A percentile compares a stretch with the other conserved stretches of the same genome.
Conservation (phyloP, 73 alveolate genomes). For the Uronychia setigera region DNA sequence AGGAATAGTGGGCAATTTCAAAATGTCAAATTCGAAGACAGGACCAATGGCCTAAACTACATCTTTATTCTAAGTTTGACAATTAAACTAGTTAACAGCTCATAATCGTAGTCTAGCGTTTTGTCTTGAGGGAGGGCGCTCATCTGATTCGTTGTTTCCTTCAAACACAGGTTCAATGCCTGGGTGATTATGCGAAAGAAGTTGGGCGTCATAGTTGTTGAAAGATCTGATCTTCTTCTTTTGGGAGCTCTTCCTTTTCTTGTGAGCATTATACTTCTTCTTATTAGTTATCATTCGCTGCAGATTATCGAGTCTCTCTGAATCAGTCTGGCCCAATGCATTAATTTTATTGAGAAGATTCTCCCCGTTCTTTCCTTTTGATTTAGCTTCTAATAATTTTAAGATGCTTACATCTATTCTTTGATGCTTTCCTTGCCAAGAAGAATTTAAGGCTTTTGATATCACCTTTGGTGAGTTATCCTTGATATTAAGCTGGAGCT, state of each 20-base stretch:
- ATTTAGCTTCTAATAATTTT: no score
- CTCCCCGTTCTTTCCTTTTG: background rate
- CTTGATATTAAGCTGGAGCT: no score
- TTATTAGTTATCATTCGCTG: background rate
- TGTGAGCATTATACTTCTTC: background rate
- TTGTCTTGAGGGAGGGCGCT: background rate
- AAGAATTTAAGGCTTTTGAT: background rate
- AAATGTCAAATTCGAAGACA: background rate
- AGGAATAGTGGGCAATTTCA: background rate
- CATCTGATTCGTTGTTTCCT: no score
- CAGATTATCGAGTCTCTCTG: background rate
- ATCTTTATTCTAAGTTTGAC: no score
- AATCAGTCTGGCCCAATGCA: background rate
- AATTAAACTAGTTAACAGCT: background rate
- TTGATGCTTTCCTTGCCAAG: background rate
- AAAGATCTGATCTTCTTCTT: background rate
- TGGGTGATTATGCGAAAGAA: background rate
- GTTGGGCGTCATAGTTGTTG: background rate
- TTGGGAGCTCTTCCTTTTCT: background rate
- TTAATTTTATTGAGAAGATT: background rate
- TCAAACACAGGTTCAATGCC: background rate
- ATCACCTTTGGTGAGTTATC: background rate
- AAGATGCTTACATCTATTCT: background rate
- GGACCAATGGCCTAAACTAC: no score
- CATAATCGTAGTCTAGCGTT: background rate